These are phyloP conservation scores for Penicillium occitanis DNA, from an alignment of 2,329 filamentous ascomycete genomes.

Conservation along the genomic window DNA sequence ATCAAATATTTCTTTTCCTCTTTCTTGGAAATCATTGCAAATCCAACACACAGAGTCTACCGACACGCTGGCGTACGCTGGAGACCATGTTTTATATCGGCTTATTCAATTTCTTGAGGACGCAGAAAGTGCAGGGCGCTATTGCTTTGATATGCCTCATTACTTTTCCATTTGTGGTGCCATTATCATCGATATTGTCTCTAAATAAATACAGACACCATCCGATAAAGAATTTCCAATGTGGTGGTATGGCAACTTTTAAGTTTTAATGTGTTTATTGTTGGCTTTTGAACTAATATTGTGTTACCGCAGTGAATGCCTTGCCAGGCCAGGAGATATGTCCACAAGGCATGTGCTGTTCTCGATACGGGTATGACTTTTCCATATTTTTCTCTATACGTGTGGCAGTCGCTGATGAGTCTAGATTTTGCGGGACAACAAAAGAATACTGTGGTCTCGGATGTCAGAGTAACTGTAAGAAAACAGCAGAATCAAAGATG, in stretches of 20 bases:
- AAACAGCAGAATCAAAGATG: conserved; percentile 7
- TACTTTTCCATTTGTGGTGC: conserved; percentile 33
- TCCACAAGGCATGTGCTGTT: conserved; percentile 21
- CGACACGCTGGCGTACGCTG: conserved; percentile 2
- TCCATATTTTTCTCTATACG: conserved; percentile 33
- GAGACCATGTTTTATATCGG: conserved; percentile 12
- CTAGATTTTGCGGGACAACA: conserved; percentile 22
- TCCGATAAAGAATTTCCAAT: conserved; percentile 10
- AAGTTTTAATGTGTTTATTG: neutral
- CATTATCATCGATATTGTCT: conserved; percentile 43
- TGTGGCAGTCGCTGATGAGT: neutral
- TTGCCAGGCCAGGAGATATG: conserved; percentile 19
- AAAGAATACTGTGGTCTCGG: conserved; percentile 22
- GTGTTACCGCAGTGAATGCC: conserved; percentile 14
- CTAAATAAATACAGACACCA: conserved; percentile 44
- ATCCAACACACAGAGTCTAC: neutral
- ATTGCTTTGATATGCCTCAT: conserved; percentile 42
- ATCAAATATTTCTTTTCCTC: neutral
- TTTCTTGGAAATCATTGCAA: neutral
- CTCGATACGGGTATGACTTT: conserved; percentile 20
- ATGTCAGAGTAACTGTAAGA: conserved; percentile 21
- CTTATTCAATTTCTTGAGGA: conserved; percentile 19
- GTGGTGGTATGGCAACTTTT: conserved; percentile 18
- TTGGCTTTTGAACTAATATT: neutral
- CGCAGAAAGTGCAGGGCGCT: conserved; percentile 20